Percentiles rank a stretch among this genome's conserved stretches.
These are phyloP conservation scores for Darksidea phi DNA, from an alignment of 495 filamentous ascomycete genomes.

Conservation along the genomic window DNA sequence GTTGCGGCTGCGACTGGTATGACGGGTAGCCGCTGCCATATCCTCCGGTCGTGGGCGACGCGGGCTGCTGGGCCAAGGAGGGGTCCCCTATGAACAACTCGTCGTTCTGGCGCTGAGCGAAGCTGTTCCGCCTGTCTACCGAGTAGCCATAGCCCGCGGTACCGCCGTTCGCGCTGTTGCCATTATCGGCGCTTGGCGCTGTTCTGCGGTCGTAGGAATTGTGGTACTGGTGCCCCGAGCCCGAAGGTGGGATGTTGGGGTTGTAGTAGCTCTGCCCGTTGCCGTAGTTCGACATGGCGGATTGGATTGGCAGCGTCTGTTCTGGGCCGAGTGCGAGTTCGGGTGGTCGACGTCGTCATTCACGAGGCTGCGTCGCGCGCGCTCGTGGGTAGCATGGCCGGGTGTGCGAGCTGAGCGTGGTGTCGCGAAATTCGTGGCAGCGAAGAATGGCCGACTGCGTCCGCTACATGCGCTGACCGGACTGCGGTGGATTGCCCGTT, in stretches of 20 bases:
- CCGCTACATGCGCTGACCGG: background rate
- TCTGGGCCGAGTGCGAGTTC: background rate
- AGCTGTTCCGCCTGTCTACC: constrained; percentile 38
- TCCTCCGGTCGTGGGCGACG: constrained; percentile 9
- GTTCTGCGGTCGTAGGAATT: constrained; percentile 51
- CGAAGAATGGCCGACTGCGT: background rate
- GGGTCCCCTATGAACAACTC: constrained; percentile 46
- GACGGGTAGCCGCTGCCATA: constrained; percentile 45
- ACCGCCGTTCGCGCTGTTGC: constrained; percentile 60
- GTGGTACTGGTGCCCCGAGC: constrained; percentile 26
- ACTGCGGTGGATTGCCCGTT: too few relatives aligned
- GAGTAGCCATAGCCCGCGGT: constrained; percentile 41
- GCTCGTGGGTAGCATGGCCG: constrained; percentile 18
- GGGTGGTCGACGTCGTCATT: constrained; percentile 21
- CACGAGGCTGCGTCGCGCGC: constrained; percentile 31
- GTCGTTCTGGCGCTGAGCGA: constrained; percentile 41
- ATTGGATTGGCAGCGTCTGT: background rate
- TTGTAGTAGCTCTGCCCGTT: constrained; percentile 52
- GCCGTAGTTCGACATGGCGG: constrained; percentile 52
- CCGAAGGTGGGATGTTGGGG: constrained; percentile 37
- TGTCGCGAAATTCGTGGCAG: background rate
- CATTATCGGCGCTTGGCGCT: constrained; percentile 74
- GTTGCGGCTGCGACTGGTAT: constrained; percentile 37
- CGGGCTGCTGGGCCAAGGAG: constrained; percentile 29
- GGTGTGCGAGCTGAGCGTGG: constrained; percentile 13